Percentiles rank a stretch among this genome's conserved stretches.
Evolutionary conservation across 345 rosid genomes (phyloP).

Genomic region (Erodium maritimum): DNA sequence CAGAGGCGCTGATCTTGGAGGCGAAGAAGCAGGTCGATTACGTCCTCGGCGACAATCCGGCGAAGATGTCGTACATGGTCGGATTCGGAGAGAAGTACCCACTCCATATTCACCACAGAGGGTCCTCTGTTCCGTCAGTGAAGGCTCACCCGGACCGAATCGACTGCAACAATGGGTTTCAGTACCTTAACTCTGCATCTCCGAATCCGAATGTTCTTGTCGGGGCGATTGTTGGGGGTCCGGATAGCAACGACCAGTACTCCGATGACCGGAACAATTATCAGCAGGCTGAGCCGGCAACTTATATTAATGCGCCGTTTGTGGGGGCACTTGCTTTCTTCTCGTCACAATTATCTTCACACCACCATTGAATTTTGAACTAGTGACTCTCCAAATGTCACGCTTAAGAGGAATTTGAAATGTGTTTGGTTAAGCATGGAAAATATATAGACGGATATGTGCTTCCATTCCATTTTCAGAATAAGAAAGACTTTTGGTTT

Average conservation of each 20-base stretch:
- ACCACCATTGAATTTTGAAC: too few relatives aligned
- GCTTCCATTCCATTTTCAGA: too few relatives aligned
- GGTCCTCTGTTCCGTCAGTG: conserved; percentile 65
- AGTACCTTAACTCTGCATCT: conserved; percentile 32
- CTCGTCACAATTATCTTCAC: conserved; percentile 13
- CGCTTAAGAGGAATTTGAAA: too few relatives aligned
- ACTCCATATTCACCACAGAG: conserved; percentile 75
- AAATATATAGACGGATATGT: too few relatives aligned
- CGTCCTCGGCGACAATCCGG: conserved; percentile 74
- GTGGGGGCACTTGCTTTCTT: conserved; percentile 63
- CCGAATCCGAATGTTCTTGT: conserved; percentile 51
- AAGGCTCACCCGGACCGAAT: conserved; percentile 36
- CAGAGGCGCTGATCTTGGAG: conserved; percentile 27
- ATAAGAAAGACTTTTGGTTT: too few relatives aligned
- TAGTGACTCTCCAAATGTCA: too few relatives aligned
- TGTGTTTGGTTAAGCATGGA: too few relatives aligned
- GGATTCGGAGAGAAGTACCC: conserved; percentile 75
- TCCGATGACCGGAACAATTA: conserved; percentile 50
- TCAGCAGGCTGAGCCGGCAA: conserved; percentile 66
- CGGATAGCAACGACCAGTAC: conserved; percentile 42
- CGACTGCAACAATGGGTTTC: conserved; percentile 41
- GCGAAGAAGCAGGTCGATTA: conserved; percentile 80
- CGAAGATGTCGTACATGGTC: conserved; percentile 76
- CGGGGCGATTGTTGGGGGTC: conserved; percentile 62
- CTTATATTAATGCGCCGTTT: conserved; percentile 65